Conservation (phyloP, 805 yeast species). For the Saccharomycopsis babjevae region DNA sequence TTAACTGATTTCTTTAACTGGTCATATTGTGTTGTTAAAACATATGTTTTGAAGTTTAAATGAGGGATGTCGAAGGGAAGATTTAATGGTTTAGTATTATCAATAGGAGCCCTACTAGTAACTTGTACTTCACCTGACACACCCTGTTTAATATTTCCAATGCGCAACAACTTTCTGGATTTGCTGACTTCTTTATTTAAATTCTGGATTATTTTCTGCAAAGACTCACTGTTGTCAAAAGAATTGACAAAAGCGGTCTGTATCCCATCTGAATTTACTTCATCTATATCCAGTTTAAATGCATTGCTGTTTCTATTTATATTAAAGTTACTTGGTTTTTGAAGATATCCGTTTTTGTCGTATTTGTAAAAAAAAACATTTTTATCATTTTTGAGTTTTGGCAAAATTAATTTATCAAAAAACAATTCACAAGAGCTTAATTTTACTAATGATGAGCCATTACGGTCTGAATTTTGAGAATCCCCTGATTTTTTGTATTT, state of each 20-base stretch:
- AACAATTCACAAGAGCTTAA: not conserved
- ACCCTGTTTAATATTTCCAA: not conserved
- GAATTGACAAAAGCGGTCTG: not conserved
- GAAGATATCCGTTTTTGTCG: not conserved
- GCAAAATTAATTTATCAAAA: not conserved
- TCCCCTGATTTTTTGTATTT: not conserved
- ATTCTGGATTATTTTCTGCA: not conserved
- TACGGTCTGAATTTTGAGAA: not conserved
- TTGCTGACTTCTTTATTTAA: not conserved
- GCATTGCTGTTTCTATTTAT: not conserved
- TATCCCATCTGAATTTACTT: not conserved
- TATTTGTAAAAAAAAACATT: not conserved
- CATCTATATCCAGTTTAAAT: not conserved
- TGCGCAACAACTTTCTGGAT: not conserved
- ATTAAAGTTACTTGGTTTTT: not conserved
- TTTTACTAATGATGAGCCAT: not conserved
- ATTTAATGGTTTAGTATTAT: not conserved
- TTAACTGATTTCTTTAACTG: not conserved
- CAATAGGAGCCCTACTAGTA: not conserved
- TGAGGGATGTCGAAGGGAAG: not conserved
- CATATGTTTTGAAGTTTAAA: not conserved
- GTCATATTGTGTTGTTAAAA: not conserved
- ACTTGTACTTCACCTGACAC: no score
- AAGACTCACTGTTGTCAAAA: not conserved
- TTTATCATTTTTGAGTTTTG: not conserved